phyloP scores from a whole-genome alignment of 495 filamentous ascomycete species.

The Aspergillus sparsus region DNA sequence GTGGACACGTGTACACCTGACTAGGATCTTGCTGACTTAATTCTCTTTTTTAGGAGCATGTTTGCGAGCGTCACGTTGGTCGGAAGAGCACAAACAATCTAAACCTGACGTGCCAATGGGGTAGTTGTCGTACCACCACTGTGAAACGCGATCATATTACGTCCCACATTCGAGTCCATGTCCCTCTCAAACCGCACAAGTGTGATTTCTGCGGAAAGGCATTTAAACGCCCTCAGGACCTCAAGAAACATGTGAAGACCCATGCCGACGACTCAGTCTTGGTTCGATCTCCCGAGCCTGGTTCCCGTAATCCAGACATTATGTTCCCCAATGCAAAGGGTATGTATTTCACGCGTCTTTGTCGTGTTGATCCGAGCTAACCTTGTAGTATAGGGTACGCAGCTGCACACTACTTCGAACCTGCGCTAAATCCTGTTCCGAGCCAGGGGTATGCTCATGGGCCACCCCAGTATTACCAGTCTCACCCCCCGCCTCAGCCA shows the following conservation, averaged over 20 bases:
- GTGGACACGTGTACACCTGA: constrained; percentile 11
- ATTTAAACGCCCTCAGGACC: constrained; percentile 98
- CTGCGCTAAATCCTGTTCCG: constrained; percentile 41
- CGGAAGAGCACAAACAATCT: constrained; percentile 99
- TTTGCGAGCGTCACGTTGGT: constrained; percentile 97
- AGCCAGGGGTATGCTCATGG: constrained; percentile 49
- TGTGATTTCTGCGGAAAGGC: constrained; percentile 98
- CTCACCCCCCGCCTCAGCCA: constrained; percentile 52
- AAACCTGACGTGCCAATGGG: constrained; percentile 97
- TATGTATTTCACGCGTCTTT: constrained; percentile 19
- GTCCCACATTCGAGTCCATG: constrained; percentile 97
- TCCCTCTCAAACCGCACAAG: constrained; percentile 96
- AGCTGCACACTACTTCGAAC: constrained; percentile 49
- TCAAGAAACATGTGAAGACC: constrained; percentile 99
- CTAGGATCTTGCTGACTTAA: constrained; percentile 14
- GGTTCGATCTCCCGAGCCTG: constrained; percentile 71
- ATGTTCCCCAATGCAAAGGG: constrained; percentile 53
- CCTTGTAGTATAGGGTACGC: constrained; percentile 33
- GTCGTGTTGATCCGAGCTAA: background rate
- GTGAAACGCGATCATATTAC: constrained; percentile 99
- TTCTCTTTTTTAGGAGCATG: constrained; percentile 73
- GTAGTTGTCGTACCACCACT: constrained; percentile 90
- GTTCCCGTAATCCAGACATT: constrained; percentile 45
- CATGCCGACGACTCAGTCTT: constrained; percentile 97
- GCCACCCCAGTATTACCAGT: constrained; percentile 59